Conservation (phyloP, 1,284 basidiomycete species). For the Albatrellus sp. region DNA sequence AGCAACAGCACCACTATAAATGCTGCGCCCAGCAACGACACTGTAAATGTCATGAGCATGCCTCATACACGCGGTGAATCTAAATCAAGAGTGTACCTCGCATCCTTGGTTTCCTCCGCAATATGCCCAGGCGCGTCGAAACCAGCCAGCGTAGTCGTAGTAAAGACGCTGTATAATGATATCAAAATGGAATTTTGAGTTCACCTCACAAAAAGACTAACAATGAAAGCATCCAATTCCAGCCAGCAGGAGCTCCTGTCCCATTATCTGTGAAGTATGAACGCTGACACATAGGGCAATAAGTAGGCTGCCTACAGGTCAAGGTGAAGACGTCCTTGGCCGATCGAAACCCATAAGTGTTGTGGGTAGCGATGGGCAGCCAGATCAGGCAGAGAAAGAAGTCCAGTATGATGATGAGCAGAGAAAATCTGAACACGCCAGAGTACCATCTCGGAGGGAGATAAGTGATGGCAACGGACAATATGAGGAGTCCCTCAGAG, state of each 20-base stretch:
- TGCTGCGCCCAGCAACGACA: constrained; percentile 67
- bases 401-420: constrained; percentile 67
- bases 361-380: constrained; percentile 78
- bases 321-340: constrained; percentile 71
- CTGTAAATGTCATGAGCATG: constrained; percentile 21
- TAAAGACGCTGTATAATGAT: constrained; percentile 49
- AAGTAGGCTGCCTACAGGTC: constrained; percentile 47
- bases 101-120: constrained; percentile 83
- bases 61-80: neutral
- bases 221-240: constrained; percentile 83
- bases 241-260: constrained; percentile 69
- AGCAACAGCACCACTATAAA: constrained; percentile 60
- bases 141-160: constrained; percentile 73
- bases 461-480: constrained; percentile 72
- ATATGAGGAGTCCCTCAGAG: constrained; percentile 55
- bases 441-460: constrained; percentile 67
- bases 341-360: constrained; percentile 71
- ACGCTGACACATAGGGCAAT: neutral
- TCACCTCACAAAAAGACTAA: constrained; percentile 19
- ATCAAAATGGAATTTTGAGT: neutral
- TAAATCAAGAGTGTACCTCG: constrained; percentile 32
- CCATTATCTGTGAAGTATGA: constrained; percentile 52
- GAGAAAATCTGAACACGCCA: constrained; percentile 59
- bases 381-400: constrained; percentile 78
- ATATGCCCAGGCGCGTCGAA: constrained; percentile 85